Evolutionary conservation across 345 rosid genomes (phyloP), one percentile per base, ranked within the genome.

Genomic region (Euphorbia lathyris): DNA sequence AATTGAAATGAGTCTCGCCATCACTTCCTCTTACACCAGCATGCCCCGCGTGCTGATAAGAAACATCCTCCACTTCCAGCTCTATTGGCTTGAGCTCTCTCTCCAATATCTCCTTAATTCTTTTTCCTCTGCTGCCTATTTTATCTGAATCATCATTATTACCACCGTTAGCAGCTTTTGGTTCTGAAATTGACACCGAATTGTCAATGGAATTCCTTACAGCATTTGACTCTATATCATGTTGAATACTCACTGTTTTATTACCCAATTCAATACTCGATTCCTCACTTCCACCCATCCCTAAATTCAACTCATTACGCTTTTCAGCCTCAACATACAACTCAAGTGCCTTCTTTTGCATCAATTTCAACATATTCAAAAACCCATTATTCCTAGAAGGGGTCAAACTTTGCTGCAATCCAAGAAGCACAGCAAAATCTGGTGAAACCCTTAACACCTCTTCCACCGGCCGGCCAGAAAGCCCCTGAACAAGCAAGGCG

Each of bases 1-100:
- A 66, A 61, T 92, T 90, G 77, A 90, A 95, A 82, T 95, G 99
- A 0, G 97, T 88, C 80, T 95, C 99, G 9, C 85, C 89, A 71
- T 87, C 90, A 42, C 82, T 86, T 27, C 92, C 97, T 78, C 83
- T 79, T 62, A 86, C 91, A 50, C 95, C 97, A 10, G 93, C 96
- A 77, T 95, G 99, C 63, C 97, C 97, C 0, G 97, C 92, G 73
- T 95, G 99, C 83, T 88, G 97, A 79, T 92, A 86, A 19, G 99
- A 92, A 12, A 95, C 78, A 72, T 95, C 98, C 29, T 92, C 93
- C 66, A 92, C 88, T 69, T 78, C 85, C 68, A 95, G 66, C 63
- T 82, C 92, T 48, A 83, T 63, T 17, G 97, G 98, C 25, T 77
- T 82, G 0, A 92, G 87, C 83, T 87, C 93, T 56, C 75, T 84